Conservation (phyloP, 2,329 filamentous ascomycete species). For the Ciborinia camelliae region DNA sequence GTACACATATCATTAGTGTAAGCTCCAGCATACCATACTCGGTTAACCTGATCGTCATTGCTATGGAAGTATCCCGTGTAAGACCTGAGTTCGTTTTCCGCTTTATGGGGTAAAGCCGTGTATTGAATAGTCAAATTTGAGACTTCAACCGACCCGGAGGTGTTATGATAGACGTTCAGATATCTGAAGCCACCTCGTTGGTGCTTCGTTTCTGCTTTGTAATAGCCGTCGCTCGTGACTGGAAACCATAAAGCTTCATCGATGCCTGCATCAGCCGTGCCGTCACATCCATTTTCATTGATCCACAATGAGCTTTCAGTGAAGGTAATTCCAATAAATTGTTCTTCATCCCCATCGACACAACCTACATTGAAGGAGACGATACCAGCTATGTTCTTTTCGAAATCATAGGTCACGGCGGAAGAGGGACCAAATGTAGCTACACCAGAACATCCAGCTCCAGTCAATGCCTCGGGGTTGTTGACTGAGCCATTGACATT, state of each 20-base stretch:
- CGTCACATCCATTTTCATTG: conserved; percentile 45
- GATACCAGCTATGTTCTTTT: conserved; percentile 41
- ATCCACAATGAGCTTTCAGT: conserved; percentile 47
- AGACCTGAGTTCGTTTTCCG: conserved; percentile 34
- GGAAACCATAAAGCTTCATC: conserved; percentile 50
- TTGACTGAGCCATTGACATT: conserved; percentile 36
- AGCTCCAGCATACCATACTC: conserved; percentile 49
- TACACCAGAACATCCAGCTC: conserved; percentile 3
- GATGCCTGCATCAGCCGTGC: conserved; percentile 45
- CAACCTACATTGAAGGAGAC: conserved; percentile 38
- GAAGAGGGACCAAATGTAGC: conserved; percentile 34
- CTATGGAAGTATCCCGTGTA: conserved; percentile 55
- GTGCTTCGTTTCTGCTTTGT: conserved; percentile 43
- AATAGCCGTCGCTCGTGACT: conserved; percentile 39
- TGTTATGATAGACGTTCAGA: conserved; percentile 44
- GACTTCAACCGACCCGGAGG: conserved; percentile 29
- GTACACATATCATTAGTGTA: conserved; percentile 39
- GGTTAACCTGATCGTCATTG: conserved; percentile 49
- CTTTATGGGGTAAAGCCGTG: conserved; percentile 40
- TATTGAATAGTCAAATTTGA: conserved; percentile 38
- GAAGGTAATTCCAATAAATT: conserved; percentile 42
- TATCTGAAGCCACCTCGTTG: conserved; percentile 52
- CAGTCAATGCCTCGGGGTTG: conserved; percentile 26
- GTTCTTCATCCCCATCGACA: conserved; percentile 26
- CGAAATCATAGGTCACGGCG: conserved; percentile 42